Conservation (phyloP, 2,329 filamentous ascomycete genomes). For the Lasiodiplodia theobromae region DNA sequence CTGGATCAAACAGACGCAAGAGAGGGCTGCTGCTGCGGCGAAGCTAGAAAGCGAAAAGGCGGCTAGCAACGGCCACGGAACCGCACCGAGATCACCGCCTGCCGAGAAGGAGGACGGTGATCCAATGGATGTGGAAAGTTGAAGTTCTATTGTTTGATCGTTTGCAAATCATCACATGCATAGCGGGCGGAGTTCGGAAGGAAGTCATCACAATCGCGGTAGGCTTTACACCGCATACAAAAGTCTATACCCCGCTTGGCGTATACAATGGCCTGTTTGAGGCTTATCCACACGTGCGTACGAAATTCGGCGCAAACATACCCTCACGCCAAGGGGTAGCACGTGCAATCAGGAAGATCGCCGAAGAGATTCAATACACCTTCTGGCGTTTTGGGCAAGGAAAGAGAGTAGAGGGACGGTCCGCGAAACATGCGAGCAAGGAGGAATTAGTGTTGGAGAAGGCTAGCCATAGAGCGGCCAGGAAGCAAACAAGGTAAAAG, state of each 20-base stretch:
- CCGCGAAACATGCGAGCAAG: background rate
- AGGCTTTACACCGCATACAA: background rate
- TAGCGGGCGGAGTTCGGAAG: constrained; percentile 13
- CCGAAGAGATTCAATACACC: background rate
- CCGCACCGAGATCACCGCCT: constrained; percentile 9
- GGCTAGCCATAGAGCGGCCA: background rate
- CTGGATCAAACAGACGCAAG: constrained; percentile 59
- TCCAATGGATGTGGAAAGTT: constrained; percentile 21
- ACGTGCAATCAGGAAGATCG: background rate
- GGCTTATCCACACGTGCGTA: background rate
- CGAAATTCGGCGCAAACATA: background rate
- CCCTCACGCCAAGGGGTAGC: background rate
- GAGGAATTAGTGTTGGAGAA: background rate
- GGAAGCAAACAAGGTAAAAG: background rate
- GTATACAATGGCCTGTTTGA: background rate
- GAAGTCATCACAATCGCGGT: background rate
- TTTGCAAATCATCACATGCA: constrained; percentile 10
- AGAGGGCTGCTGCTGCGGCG: constrained; percentile 32
- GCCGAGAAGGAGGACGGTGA: constrained; percentile 6
- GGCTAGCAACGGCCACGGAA: background rate
- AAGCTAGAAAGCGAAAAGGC: constrained; percentile 10
- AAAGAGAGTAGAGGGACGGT: background rate
- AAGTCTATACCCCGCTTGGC: background rate
- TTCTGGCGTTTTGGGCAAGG: background rate
- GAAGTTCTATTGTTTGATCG: background rate